Evolutionary conservation across 2,329 filamentous ascomycete species (phyloP).

Genomic region (Ceratocystis ficicola): DNA sequence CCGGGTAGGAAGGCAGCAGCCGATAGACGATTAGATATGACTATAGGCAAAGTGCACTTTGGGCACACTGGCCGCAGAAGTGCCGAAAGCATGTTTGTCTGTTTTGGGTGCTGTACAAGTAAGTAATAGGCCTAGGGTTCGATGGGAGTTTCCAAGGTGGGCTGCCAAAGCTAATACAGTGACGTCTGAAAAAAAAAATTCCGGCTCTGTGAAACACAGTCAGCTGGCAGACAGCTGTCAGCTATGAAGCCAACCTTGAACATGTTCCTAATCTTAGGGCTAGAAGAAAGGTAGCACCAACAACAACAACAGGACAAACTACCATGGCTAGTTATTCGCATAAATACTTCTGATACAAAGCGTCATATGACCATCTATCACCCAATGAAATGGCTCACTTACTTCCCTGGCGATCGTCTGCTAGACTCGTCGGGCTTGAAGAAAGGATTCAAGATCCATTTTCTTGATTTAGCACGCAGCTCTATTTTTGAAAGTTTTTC

Average conservation of each 20-base stretch:
- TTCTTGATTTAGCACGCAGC: too few species aligned
- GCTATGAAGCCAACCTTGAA: not conserved
- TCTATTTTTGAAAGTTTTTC: too few species aligned
- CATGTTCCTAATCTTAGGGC: too few species aligned
- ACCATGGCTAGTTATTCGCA: too few species aligned
- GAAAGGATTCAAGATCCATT: too few species aligned
- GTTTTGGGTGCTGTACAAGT: not conserved
- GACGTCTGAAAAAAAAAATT: conserved; percentile 14
- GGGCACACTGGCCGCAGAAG: conserved; percentile 1
- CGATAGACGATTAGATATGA: not conserved
- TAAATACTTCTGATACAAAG: too few species aligned
- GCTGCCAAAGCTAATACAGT: not conserved
- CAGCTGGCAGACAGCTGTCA: conserved; percentile 3
- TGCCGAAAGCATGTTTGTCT: conserved; percentile 5
- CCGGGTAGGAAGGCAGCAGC: not conserved
- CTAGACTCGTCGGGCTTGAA: too few species aligned
- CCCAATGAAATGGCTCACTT: too few species aligned
- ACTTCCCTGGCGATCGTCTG: too few species aligned
- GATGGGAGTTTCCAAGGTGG: not conserved
- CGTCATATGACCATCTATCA: too few species aligned
- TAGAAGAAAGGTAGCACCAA: not conserved
- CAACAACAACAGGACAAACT: not conserved
- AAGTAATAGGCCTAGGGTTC: not conserved
- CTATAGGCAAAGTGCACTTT: not conserved
- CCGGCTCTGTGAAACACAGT: not conserved